Conservation (phyloP, 78 protist species). For the Dictyostelium firmibasis region DNA sequence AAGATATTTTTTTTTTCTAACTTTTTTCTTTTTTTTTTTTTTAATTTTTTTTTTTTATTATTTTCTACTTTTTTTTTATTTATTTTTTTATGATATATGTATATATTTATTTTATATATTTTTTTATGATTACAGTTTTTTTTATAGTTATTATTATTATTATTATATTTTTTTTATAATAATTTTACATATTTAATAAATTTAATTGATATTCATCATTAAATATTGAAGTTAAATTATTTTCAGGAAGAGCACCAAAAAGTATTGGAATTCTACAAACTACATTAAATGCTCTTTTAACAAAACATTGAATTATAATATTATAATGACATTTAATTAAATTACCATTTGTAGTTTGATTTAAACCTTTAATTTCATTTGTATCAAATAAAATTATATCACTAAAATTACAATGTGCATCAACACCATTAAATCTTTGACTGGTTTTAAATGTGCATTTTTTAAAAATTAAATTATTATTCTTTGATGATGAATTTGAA, state of each 20-base stretch:
- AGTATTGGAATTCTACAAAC: not conserved
- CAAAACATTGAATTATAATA: not conserved
- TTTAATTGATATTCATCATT: not conserved
- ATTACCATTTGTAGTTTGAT: conserved; percentile 9
- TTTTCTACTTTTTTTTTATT: too few species aligned
- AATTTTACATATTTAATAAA: not conserved
- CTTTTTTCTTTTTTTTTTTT: too few species aligned
- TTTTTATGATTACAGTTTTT: too few species aligned
- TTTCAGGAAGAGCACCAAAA: not conserved
- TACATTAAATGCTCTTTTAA: not conserved
- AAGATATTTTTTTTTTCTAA: too few species aligned
- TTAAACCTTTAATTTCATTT: not conserved
- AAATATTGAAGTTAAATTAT: not conserved
- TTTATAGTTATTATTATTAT: too few species aligned
- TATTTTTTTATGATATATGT: too few species aligned
- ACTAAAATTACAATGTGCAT: not conserved
- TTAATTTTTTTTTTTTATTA: too few species aligned
- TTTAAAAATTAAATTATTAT: not conserved
- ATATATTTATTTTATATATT: too few species aligned
- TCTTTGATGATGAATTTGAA: not conserved
- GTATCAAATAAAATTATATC: not conserved
- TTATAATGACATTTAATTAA: conserved; percentile 15
- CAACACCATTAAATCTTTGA: not conserved
- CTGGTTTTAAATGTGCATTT: not conserved
- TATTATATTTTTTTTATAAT: too few species aligned